These are phyloP conservation scores for Viola pubescens DNA, from an alignment of 441 rosid genomes.

Conservation along the genomic window DNA sequence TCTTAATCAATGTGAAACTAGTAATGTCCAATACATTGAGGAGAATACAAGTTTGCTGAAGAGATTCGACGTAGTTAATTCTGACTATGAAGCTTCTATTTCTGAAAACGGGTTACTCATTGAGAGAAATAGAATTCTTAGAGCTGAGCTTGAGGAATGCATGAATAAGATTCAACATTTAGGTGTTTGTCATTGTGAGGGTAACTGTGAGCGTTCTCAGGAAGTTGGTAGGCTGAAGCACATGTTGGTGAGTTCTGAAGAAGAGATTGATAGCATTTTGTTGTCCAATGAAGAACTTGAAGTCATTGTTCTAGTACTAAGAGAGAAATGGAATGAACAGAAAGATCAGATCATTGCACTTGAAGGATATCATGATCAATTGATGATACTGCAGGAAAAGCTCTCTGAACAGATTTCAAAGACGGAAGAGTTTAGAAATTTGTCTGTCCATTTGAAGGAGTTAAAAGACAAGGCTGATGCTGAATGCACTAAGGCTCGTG, in stretches of 20 bases:
- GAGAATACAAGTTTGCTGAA: constrained; percentile 49
- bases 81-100: constrained; percentile 55
- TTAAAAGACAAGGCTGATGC: constrained; percentile 86
- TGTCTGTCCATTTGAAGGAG: constrained; percentile 79
- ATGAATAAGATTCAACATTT: constrained; percentile 26
- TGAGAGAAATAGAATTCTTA: constrained; percentile 31
- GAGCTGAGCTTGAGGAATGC: constrained; percentile 47
- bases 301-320: constrained; percentile 40
- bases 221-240: constrained; percentile 50
- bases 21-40: constrained; percentile 43
- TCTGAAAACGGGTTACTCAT: constrained; percentile 43
- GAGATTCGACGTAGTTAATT: constrained; percentile 39
- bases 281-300: constrained; percentile 57
- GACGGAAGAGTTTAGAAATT: constrained; percentile 84
- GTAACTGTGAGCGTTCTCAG: constrained; percentile 30
- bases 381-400: constrained; percentile 39
- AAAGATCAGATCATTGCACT: constrained; percentile 28
- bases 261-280: constrained; percentile 51
- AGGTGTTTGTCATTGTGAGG: constrained; percentile 27
- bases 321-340: constrained; percentile 53
- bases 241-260: constrained; percentile 37
- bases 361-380: constrained; percentile 35
- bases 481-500: constrained; percentile 48
- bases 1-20: constrained; percentile 48
- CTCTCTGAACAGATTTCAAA: constrained; percentile 75